Evolutionary conservation across 2,329 filamentous ascomycete genomes (phyloP).

Genomic region (Diaporthe destruens): DNA sequence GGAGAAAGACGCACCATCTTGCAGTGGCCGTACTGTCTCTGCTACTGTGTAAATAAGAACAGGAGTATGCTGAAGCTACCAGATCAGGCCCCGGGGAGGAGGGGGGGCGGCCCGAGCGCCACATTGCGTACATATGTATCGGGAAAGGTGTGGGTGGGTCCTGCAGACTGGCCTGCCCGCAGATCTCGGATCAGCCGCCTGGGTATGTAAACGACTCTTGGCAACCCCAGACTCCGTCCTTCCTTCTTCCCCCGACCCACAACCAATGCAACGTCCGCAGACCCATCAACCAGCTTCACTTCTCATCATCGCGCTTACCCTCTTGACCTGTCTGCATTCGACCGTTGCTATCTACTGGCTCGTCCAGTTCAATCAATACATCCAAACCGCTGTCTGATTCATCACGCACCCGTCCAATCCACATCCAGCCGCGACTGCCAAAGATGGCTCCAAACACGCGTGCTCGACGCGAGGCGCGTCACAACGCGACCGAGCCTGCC

Average conservation of each 20-base stretch:
- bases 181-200: no score
- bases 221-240: background rate
- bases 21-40: no score
- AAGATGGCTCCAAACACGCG: constrained; percentile 35
- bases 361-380: constrained; percentile 18
- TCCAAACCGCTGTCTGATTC: background rate
- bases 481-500: constrained; percentile 55
- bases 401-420: background rate
- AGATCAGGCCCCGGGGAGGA: background rate
- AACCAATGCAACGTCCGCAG: constrained; percentile 32
- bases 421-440: constrained; percentile 4
- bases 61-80: no score
- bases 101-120: constrained; percentile 1
- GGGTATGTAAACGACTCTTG: background rate
- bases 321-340: constrained; percentile 20
- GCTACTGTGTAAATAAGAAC: no score
- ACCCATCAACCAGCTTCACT: constrained; percentile 20
- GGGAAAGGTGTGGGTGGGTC: no score
- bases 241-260: constrained; percentile 3
- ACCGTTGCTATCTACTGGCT: constrained; percentile 24
- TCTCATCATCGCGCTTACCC: constrained; percentile 27
- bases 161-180: no score
- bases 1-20: no score
- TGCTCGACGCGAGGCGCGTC: constrained; percentile 60
- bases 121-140: no score